phyloP scores from a whole-genome alignment of 495 filamentous ascomycete species.

The Tuber microsphaerosporum region DNA sequence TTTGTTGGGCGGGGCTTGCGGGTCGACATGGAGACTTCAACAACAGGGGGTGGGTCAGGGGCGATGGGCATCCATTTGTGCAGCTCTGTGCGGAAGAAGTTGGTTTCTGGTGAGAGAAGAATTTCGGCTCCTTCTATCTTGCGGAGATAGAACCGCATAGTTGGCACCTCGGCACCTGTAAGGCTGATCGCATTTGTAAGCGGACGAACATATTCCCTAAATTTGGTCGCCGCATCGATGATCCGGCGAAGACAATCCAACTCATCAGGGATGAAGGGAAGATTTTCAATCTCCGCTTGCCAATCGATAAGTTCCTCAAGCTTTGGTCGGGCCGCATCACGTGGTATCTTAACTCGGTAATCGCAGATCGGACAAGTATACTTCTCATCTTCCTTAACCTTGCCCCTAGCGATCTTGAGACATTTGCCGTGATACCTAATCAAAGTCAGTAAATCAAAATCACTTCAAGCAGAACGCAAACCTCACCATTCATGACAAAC shows the following conservation, averaged over 20 bases:
- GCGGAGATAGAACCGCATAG: conserved; percentile 91
- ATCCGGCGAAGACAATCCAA: conserved; percentile 77
- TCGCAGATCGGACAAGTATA: conserved; percentile 99
- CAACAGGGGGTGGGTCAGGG: conserved; percentile 69
- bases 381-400: conserved; percentile 95
- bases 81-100: conserved; percentile 92
- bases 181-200: conserved; percentile 63
- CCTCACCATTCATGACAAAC: conserved; percentile 92
- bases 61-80: conserved; percentile 96
- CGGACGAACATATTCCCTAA: conserved; percentile 72
- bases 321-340: conserved; percentile 94
- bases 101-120: conserved; percentile 82
- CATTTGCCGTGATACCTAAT: conserved; percentile 96
- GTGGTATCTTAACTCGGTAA: conserved; percentile 93
- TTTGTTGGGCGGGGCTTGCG: conserved; percentile 96
- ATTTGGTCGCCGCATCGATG: conserved; percentile 71
- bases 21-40: conserved; percentile 83
- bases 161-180: conserved; percentile 76
- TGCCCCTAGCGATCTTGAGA: conserved; percentile 93
- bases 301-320: conserved; percentile 83
- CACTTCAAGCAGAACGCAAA: conserved; percentile 10
- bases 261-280: conserved; percentile 96
- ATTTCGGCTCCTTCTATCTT: conserved; percentile 99
- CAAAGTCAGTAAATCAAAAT: conserved; percentile 20
- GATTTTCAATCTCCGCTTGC: conserved; percentile 70